A percentile compares a stretch with the other conserved stretches of the same genome.
Evolutionary conservation across 805 yeast species (phyloP).

Genomic region (Kodamaea neixiangensis): DNA sequence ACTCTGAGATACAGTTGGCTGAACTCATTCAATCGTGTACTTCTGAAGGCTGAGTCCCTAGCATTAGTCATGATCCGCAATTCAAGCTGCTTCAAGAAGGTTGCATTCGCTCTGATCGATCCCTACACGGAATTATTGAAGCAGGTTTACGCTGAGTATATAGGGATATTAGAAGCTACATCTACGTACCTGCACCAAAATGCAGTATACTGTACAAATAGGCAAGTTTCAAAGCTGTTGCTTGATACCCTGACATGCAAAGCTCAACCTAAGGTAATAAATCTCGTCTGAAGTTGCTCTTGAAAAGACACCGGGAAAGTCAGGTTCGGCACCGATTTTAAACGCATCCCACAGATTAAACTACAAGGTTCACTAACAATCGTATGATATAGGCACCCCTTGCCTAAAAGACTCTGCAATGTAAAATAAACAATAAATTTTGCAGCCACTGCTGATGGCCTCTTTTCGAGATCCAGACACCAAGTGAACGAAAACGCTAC

Average conservation of each 20-base stretch:
- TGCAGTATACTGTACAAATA: background rate
- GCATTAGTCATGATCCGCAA: no score
- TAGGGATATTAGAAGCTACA: no score
- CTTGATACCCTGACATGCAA: background rate
- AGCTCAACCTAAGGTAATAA: background rate
- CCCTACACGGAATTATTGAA: background rate
- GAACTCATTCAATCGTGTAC: no score
- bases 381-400: background rate
- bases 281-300: background rate
- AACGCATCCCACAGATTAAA: background rate
- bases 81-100: no score
- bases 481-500: background rate
- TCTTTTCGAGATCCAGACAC: background rate
- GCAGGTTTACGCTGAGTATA: no score
- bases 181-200: background rate
- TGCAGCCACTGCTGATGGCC: background rate
- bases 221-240: background rate
- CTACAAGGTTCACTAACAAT: background rate
- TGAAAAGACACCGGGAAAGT: background rate
- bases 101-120: no score
- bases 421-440: background rate
- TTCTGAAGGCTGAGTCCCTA: no score
- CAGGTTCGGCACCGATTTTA: background rate
- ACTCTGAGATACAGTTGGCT: no score
- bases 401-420: background rate